Base-by-base conservation (phyloP, 352 stramenopile species). In the Phytophthora multivora region DNA sequence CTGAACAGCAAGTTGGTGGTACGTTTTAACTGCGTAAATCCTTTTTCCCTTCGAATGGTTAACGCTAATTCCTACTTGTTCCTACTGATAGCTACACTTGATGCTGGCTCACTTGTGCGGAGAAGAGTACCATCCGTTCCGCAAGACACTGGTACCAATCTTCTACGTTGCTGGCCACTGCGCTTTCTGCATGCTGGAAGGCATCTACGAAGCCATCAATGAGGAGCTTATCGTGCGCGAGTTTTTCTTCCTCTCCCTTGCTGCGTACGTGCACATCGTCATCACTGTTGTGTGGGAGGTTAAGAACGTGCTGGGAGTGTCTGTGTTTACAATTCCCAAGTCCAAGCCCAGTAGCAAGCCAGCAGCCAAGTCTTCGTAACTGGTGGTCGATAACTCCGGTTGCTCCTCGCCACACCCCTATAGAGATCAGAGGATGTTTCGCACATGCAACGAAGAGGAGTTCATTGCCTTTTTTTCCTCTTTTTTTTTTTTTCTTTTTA, bases 1-100 rank as follows among this genome's bases (percentile, higher is more conserved):
- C 73, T 96, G 35, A 96, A 93, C 72, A 93, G 83, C 79, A 96
- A 96, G 64, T 71, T 96, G 25, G 85, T 96, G 76, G 82, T 91
- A 63, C 53, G 82, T 66, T n/a, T 25, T 21, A 23, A 31, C 16
- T 11, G 28, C 5, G 5, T 52, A 21, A 25, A 13, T 4, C 36
- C 1, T 15, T 51, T n/a, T 50, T 21, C 7, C 21, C 5, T 42
- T 63, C 4, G 28, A 33, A 21, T 21, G 5, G 12, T 16, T 51
- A 26, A n/a, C 59, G 12, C 43, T 33, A 51, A 30, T 25, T 55
- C 5, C 16, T 6, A 40, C 12, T 23, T 67, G 18, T 25, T 48
- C 19, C 21, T 50, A 15, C 1, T 19, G 15, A 38, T 41, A 91
- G 83, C 68, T 96, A n/a, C 87, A 96, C 59, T 74, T 96, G 55